phyloP scores from a whole-genome alignment of 352 stramenopile genomes.

The Phytopythium sindhum region DNA sequence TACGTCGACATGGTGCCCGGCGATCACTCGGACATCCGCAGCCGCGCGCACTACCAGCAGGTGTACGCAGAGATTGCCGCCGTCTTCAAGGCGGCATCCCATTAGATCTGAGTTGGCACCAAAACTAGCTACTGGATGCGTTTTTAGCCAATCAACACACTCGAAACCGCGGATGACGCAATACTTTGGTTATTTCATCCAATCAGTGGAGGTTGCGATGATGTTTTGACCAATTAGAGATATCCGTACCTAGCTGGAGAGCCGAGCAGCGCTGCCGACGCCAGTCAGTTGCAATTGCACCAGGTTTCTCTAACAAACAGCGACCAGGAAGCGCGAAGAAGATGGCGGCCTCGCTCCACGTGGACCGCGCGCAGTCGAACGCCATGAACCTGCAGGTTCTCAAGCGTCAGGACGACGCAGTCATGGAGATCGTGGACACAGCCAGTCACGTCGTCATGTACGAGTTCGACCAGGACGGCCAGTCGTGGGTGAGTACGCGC shows the following conservation, averaged over 20 bases:
- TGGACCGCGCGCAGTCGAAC: conserved; percentile 81
- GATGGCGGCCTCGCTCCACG: conserved; percentile 47
- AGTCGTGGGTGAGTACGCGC: conserved; percentile 71
- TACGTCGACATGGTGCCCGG: conserved; percentile 72
- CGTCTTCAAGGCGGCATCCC: conserved; percentile 14
- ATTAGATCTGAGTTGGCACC: background rate
- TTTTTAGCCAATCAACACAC: conserved; percentile 3
- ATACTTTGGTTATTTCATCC: background rate
- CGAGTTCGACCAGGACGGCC: conserved; percentile 80
- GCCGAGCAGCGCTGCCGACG: background rate
- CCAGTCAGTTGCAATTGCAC: conserved; percentile 1
- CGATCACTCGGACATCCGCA: conserved; percentile 71
- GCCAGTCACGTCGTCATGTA: conserved; percentile 87
- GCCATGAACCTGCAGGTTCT: conserved; percentile 87
- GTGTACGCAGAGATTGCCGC: conserved; percentile 65
- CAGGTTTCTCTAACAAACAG: background rate
- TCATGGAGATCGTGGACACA: conserved; percentile 82
- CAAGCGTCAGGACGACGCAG: conserved; percentile 74
- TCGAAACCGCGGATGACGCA: background rate
- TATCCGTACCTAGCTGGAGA: background rate
- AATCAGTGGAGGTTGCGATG: background rate
- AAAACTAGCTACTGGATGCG: background rate
- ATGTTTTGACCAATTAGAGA: background rate
- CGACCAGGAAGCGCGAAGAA: conserved; percentile 1
- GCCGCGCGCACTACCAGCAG: conserved; percentile 52